These are phyloP conservation scores for Fomitopsis pulvina DNA, from an alignment of 768 basidiomycete genomes.

Conservation along the genomic window DNA sequence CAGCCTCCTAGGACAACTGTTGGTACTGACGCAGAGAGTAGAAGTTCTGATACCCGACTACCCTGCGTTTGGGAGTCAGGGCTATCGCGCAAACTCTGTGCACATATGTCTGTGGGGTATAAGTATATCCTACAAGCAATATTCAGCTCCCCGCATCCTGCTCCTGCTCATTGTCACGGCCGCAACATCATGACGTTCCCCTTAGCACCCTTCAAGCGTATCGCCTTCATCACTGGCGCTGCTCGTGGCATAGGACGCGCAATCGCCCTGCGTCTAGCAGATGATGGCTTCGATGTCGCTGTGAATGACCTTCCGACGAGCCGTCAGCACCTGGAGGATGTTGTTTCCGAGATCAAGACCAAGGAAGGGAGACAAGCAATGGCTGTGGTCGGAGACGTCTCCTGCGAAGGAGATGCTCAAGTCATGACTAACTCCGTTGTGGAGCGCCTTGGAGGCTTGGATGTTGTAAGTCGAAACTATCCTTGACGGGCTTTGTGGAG, in stretches of 20 bases:
- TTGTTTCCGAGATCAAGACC: slow-evolving; percentile 16
- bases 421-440: slow-evolving; percentile 16
- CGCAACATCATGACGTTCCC: too few relatives aligned
- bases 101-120: too few relatives aligned
- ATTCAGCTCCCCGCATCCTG: too few relatives aligned
- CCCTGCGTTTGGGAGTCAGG: too few relatives aligned
- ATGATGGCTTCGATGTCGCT: slow-evolving; percentile 13
- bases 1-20: too few relatives aligned
- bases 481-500: background rate
- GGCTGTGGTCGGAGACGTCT: slow-evolving; percentile 18
- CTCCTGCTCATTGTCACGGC: too few relatives aligned
- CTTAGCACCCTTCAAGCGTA: background rate
- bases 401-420: slow-evolving; percentile 18
- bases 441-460: slow-evolving; percentile 11
- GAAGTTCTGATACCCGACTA: too few relatives aligned
- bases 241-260: slow-evolving; percentile 11
- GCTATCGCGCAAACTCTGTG: too few relatives aligned
- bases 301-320: slow-evolving; percentile 10
- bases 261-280: slow-evolving; percentile 14
- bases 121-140: too few relatives aligned
- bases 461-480: slow-evolving; percentile 4
- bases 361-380: slow-evolving; percentile 11
- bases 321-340: background rate
- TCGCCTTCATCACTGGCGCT: slow-evolving; percentile 14
- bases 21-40: too few relatives aligned